Base-by-base conservation (phyloP, 1,139 yeast species). In the Zygosaccharomyces sapae region DNA sequence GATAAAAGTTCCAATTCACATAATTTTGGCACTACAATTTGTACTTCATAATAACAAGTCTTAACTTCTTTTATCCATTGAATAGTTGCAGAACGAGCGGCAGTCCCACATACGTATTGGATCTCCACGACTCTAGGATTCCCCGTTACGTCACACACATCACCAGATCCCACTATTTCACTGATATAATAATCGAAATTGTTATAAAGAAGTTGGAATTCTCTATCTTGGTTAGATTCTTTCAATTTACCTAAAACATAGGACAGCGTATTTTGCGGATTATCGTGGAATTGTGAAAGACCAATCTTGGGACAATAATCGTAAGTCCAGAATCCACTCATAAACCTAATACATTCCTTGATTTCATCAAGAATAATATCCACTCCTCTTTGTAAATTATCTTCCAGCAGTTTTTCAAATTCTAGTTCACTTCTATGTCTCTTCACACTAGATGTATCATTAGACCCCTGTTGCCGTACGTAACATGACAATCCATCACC, bases 21-120 rank as follows among this genome's bases (percentile, higher is more conserved):
- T 19, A 87, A 68, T 4, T 70, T 69, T 0, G 86, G 83, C 1
- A 83, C 70, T 38, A 75, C 73, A 1, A 88, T 67, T n/a, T 72
- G 72, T 63, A 83, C 74, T 54, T 75, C 75, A 58, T 88, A 88
- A 41, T 79, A 79, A 63, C 97, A 89, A 0, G 92, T 83, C 52
- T 75, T 77, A 44, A 79, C 70, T 66, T 90, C 97, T 44, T 70
- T 71, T 0, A 83, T 75, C 50, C 74, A 73, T 13, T 68, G 68
- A 3, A 80, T 66, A 3, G 55, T 52, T 0, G 71, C 63, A 6
- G 55, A 52, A 1, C 64, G 57, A 9, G 52, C 55, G 1, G 62
- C 58, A 0, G 76, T 73, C 53, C 81, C 82, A 65, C 97, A 90
- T 31, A 75, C 70, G 61, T 83, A 88, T 43, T 79, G 77, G 3